Evolutionary conservation across 768 basidiomycete genomes (phyloP), one percentile per base, ranked within the genome.

Genomic region (Chalciporus piperatus): DNA sequence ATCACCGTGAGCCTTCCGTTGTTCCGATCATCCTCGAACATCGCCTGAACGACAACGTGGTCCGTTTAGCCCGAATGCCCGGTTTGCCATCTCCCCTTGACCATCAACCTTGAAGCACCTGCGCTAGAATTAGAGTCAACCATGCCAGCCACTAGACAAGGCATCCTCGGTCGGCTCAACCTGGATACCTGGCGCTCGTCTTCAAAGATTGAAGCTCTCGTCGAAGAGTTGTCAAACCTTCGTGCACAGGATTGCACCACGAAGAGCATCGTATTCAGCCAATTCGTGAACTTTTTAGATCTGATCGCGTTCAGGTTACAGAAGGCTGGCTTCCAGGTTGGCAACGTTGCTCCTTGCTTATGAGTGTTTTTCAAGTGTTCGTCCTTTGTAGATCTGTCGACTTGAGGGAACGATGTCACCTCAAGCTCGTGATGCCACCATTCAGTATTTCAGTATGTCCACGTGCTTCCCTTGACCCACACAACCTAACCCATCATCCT

Each of bases 401-500:
- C 74, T 98, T 41, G 93, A 98, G 70, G 97, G 97, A 32, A 90
- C 89, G 6, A 98, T 98, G 95, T 86, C 85, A n/a, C 94, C 96
- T 2, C 88, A 94, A 62, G 94, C 93, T 45, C 81, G 95, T 59
- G 93, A 97, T 69, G 89, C 92, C 1, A 96, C 93, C 16, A 95
- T 95, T 63, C 84, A 95, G 67, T 81, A 97, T 68, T 97, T 97
- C 70, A 96, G 91, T 93, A 61, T 39, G 86, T 17, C 4, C 6
- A 12, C 44, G 35, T 16, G 48, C 45, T 20, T 33, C 28, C n/a
- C 16, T 23, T 40, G 38, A 4, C 20, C 32, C 23, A 23, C 12
- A 22, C n/a, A 11, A 11, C 35, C 10, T 53, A n/a, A 51, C 6
- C 52, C 16, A 42, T 37, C 30, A 6, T 16, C n/a, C 17, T 42